Base-by-base conservation (phyloP, 2,329 filamentous ascomycete species). In the Penicillium decumbens region DNA sequence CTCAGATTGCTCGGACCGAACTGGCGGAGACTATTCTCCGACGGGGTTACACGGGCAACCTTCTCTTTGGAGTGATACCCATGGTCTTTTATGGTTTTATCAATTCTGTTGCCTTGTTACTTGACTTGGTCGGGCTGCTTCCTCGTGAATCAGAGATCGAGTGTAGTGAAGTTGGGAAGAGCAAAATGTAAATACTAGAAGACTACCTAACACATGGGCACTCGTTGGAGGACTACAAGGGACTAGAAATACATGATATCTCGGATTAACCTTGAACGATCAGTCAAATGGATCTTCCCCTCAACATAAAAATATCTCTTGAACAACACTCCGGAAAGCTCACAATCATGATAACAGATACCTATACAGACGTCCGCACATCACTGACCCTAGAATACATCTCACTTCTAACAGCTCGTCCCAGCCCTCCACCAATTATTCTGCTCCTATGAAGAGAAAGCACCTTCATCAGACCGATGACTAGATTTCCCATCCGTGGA, bases 271-370 rank as follows among this genome's bases (percentile, higher is more conserved):
- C 1, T 40, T 25, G 12, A 27, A 15, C 3, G 9, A 53, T 46
- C 33, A 50, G 61, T 64, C 41, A 74, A 49, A 49, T 66, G 64
- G 51, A 89, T 87, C 61, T 76, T 80, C 0, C 84, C 87, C 32
- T 83, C 75, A 7, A 72, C 74, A 65, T 88, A 81, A 88, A 35
- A 84, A 82, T 52, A 90, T 82, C 76, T 90, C 87, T 71, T 80
- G 79, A 51, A 85, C 81, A 45, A 87, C 80, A 0, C 85, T 85
- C 77, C 75, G 46, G 83, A 87, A 48, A 89, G 66, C 64, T 82
- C 80, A 51, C 82, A 82, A 71, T 90, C 87, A 64, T 90, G 87
- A 65, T 89, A 83, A 90, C 49, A 91, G 66, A 69, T 81, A 90
- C 81, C 86, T 2, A 18, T 18, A 18, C 15, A 18, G 15, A 18